A percentile compares a stretch with the other conserved stretches of the same genome.
phyloP scores from a whole-genome alignment of 331 rosid species.

The Erythrophleum ivorense region DNA sequence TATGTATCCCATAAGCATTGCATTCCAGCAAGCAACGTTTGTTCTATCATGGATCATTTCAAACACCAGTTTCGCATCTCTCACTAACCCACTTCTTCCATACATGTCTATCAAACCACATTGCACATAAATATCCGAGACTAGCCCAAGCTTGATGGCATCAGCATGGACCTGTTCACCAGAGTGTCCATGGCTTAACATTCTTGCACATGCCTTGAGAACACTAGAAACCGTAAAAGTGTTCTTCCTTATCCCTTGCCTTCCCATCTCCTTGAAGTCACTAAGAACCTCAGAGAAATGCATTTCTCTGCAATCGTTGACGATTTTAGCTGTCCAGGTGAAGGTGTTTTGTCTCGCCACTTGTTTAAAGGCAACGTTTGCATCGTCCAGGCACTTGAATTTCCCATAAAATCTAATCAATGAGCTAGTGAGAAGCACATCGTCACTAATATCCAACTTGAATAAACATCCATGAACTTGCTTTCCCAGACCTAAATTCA shows the following conservation, averaged over 20 bases:
- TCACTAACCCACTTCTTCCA: slow-evolving; percentile 55
- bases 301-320: slow-evolving; percentile 48
- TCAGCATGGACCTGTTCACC: slow-evolving; percentile 64
- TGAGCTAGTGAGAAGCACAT: slow-evolving; percentile 49
- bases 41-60: slow-evolving; percentile 40
- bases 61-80: slow-evolving; percentile 52
- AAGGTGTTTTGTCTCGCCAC: slow-evolving; percentile 39
- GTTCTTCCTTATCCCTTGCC: slow-evolving; percentile 57
- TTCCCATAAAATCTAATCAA: slow-evolving; percentile 61
- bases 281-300: slow-evolving; percentile 51
- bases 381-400: slow-evolving; percentile 49
- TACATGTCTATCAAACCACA: slow-evolving; percentile 58
- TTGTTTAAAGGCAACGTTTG: slow-evolving; percentile 48
- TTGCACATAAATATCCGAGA: slow-evolving; percentile 43
- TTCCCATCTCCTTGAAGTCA: slow-evolving; percentile 61
- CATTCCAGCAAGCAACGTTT: slow-evolving; percentile 65
- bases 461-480: slow-evolving; percentile 58
- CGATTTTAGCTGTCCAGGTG: slow-evolving; percentile 64
- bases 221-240: slow-evolving; percentile 58
- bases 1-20: slow-evolving; percentile 60
- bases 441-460: slow-evolving; percentile 46
- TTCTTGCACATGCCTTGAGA: slow-evolving; percentile 69
- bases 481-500: slow-evolving; percentile 52
- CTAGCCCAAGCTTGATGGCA: slow-evolving; percentile 35
- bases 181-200: slow-evolving; percentile 40